These are phyloP conservation scores for Gracilaria caudata DNA, from an alignment of 23 red algal genomes.

Conservation along the genomic window DNA sequence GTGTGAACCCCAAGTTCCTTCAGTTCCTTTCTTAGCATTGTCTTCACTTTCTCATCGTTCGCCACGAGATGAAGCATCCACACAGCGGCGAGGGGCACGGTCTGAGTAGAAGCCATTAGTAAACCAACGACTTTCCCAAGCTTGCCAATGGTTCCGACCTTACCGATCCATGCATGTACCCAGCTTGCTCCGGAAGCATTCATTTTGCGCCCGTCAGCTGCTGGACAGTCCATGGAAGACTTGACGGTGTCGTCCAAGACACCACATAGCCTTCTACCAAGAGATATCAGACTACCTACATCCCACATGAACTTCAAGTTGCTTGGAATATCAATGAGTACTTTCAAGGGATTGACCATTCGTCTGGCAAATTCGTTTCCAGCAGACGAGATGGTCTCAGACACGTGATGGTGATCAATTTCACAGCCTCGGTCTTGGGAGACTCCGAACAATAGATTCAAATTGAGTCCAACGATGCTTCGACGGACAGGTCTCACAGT, in stretches of 20 bases:
- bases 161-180: slow-evolving; percentile 96
- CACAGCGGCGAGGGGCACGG: slow-evolving; percentile 82
- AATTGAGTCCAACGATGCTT: slow-evolving; percentile 72
- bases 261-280: slow-evolving; percentile 72
- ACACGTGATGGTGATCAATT: slow-evolving; percentile 21
- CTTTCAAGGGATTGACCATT: slow-evolving; percentile 87
- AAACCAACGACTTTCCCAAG: slow-evolving; percentile 96
- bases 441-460: slow-evolving; percentile 77
- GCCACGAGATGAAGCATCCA: slow-evolving; percentile 86
- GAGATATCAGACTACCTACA: slow-evolving; percentile 68
- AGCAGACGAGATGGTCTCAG: slow-evolving; percentile 73
- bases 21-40: slow-evolving; percentile 62
- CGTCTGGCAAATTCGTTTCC: slow-evolving; percentile 89
- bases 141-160: slow-evolving; percentile 83
- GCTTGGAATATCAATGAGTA: slow-evolving; percentile 48
- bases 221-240: background rate
- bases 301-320: slow-evolving; percentile 74
- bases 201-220: background rate
- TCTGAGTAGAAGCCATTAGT: slow-evolving; percentile 96
- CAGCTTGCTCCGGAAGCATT: slow-evolving; percentile 55
- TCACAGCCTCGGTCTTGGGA: background rate
- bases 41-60: slow-evolving; percentile 52
- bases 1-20: slow-evolving; percentile 17
- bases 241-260: slow-evolving; percentile 57
- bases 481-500: slow-evolving; percentile 30